Percentiles rank a stretch among this genome's conserved stretches.
phyloP scores from a whole-genome alignment of 495 filamentous ascomycete genomes.

The Lepraria neglecta region DNA sequence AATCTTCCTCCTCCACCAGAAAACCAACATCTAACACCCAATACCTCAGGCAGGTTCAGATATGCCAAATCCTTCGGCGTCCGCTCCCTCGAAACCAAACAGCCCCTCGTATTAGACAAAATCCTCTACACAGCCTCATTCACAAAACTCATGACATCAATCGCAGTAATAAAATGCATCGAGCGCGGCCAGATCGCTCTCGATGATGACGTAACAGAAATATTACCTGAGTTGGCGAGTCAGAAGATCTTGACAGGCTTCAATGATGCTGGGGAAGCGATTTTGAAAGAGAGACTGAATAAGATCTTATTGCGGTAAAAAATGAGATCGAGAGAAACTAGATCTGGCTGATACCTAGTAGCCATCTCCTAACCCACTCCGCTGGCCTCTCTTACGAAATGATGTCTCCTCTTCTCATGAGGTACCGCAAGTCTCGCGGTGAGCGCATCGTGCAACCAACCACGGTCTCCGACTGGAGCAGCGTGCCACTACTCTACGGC shows the following conservation, averaged over 20 bases:
- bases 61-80: conserved; percentile 17
- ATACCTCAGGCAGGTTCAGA: conserved; percentile 6
- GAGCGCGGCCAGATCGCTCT: conserved; percentile 42
- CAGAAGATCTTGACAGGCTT: conserved; percentile 38
- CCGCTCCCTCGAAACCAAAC: not conserved
- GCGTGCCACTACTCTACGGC: conserved; percentile 40
- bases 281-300: conserved; percentile 10
- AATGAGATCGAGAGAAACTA: not conserved
- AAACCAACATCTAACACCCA: not conserved
- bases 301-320: not conserved
- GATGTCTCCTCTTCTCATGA: conserved; percentile 32
- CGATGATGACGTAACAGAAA: conserved; percentile 34
- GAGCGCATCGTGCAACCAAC: not conserved
- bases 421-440: conserved; percentile 30
- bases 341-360: not conserved
- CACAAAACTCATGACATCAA: conserved; percentile 38
- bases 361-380: conserved; percentile 42
- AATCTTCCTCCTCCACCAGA: fast-evolving
- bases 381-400: conserved; percentile 44
- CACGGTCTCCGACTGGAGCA: not conserved
- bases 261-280: conserved; percentile 13
- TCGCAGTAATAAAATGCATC: conserved; percentile 46
- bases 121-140: conserved; percentile 21
- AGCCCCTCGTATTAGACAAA: conserved; percentile 4
- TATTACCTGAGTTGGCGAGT: conserved; percentile 38